Base-by-base conservation (phyloP, 129 eudicot species). In the Saposhnikovia divaricata region DNA sequence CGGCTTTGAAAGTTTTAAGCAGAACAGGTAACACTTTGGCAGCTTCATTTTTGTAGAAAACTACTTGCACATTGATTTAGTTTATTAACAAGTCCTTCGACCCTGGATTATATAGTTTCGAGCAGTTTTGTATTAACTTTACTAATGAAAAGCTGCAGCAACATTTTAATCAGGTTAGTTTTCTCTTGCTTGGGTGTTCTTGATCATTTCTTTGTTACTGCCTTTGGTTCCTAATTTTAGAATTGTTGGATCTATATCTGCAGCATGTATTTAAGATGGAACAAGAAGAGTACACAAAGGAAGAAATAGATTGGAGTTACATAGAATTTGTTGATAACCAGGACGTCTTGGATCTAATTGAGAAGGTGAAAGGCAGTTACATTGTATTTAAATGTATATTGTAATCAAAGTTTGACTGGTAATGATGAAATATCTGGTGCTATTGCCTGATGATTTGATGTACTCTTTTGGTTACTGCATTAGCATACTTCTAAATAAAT, bases 251-350 rank as follows among this genome's bases (percentile, higher is more conserved):
- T 53, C 80, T 76, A 73, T 83, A 13, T 6, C 78, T 90, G 86
- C 96, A 95, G 97, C 99, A 95, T 81, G 99, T 95, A 69, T 95
- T 95, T 71, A 95, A 95, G 84, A 95, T 95, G 99, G 99, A 95
- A 85, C 99, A 95, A 88, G 99, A 95, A 82, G 99, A 95, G 84
- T 95, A 95, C 85, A 90, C 97, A n/a, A 95, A 91, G 83, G 99
- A 95, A 86, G 88, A 94, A 68, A 95, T 95, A 77, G 82, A 92
- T 74, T 92, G 99, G 99, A 95, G 99, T 87, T 95, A 92, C 81
- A 95, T 95, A 81, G 99, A 95, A 85, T 95, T 95, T 82, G 99
- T 95, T 80, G 97, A 95, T 81, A 94, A 94, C 87, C 98, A 94
- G 86, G 98, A 94, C 78, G 97, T 94, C 31, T 89, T 92, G 86